A percentile compares a stretch with the other conserved stretches of the same genome.
Evolutionary conservation across 371 early-diverging fungal genomes (phyloP).

Genomic region (Lichtheimia ramosa): DNA sequence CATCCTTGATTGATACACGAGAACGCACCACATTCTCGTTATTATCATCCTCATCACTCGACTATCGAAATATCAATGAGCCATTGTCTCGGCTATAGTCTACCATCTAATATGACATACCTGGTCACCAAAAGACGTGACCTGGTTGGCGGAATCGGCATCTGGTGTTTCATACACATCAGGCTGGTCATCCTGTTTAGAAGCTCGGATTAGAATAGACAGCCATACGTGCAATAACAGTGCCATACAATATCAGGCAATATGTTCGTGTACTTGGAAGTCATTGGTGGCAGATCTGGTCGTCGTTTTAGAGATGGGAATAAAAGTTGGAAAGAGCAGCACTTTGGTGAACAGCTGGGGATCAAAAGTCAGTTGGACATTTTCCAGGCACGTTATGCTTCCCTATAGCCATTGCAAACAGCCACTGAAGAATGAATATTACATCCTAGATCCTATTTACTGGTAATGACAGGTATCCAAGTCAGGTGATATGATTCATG

Average conservation of each 20-base stretch:
- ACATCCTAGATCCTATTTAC: too few relatives aligned
- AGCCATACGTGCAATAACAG: background rate
- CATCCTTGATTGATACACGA: constrained; percentile 59
- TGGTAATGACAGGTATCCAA: too few relatives aligned
- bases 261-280: constrained; percentile 57
- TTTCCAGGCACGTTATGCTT: too few relatives aligned
- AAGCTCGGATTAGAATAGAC: background rate
- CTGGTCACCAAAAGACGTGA: constrained; percentile 58
- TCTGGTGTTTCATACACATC: constrained; percentile 90
- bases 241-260: constrained; percentile 41
- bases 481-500: too few relatives aligned
- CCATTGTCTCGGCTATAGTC: too few relatives aligned
- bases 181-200: constrained; percentile 69
- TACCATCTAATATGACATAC: constrained; percentile 21
- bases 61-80: constrained; percentile 14
- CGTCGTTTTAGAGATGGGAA: too few relatives aligned
- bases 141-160: constrained; percentile 35
- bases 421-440: too few relatives aligned
- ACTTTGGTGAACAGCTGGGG: too few relatives aligned
- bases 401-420: too few relatives aligned
- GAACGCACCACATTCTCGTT: constrained; percentile 60
- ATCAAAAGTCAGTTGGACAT: too few relatives aligned
- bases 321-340: too few relatives aligned
- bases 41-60: constrained; percentile 54
- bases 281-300: constrained; percentile 18